phyloP scores from a whole-genome alignment of 768 basidiomycete genomes.

The Chalciporus pseudorubinellus region DNA sequence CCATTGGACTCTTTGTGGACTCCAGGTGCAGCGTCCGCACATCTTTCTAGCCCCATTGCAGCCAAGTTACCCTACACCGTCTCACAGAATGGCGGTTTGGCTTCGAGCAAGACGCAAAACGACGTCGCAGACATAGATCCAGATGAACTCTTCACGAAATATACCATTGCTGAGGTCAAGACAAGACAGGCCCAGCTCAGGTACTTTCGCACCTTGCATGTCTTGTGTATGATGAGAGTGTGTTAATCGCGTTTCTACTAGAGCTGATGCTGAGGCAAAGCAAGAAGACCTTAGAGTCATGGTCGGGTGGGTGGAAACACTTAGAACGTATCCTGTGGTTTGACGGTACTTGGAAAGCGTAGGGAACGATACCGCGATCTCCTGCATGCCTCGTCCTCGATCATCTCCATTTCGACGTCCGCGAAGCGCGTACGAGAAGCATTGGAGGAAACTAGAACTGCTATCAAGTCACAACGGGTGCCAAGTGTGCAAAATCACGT shows the following conservation, averaged over 20 bases:
- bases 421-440: slow-evolving; percentile 63
- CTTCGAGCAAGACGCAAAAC: slow-evolving; percentile 16
- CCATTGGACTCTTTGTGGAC: slow-evolving; percentile 9
- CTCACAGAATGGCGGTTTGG: slow-evolving; percentile 11
- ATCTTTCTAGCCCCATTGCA: slow-evolving; percentile 5
- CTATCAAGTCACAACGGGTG: slow-evolving; percentile 48
- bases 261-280: slow-evolving; percentile 81
- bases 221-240: not conserved
- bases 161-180: slow-evolving; percentile 71
- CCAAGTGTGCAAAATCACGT: slow-evolving; percentile 43
- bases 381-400: slow-evolving; percentile 81
- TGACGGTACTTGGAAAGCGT: slow-evolving; percentile 51
- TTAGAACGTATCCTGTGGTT: slow-evolving; percentile 6
- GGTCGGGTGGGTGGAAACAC: slow-evolving; percentile 74
- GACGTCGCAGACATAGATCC: slow-evolving; percentile 45
- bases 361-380: slow-evolving; percentile 91
- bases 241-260: slow-evolving; percentile 26
- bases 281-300: slow-evolving; percentile 85
- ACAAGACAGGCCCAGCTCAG: slow-evolving; percentile 63
- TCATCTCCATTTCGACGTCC: slow-evolving; percentile 71
- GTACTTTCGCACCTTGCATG: slow-evolving; percentile 36
- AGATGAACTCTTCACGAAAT: slow-evolving; percentile 71
- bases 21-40: slow-evolving; percentile 1
- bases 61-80: slow-evolving; percentile 6
- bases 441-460: slow-evolving; percentile 57